These are phyloP conservation scores for Pinus tabuliformis DNA, from an alignment of 75 land plant genomes.

Conservation along the genomic window DNA sequence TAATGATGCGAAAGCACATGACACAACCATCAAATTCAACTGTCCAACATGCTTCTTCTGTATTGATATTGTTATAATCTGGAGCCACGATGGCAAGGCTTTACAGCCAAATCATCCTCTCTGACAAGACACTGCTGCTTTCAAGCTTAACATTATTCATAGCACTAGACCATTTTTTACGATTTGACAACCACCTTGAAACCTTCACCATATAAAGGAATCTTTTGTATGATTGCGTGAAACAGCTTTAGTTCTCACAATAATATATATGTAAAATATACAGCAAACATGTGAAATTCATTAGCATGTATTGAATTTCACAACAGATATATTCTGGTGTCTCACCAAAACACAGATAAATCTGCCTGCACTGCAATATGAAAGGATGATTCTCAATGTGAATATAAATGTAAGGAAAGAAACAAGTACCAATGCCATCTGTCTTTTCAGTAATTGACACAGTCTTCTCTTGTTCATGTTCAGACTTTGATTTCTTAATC, in stretches of 20 bases:
- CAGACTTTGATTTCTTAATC: constrained; percentile 3
- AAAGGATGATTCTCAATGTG: not conserved
- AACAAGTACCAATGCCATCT: constrained; percentile 7
- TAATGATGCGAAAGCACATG: not conserved
- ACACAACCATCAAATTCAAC: not conserved
- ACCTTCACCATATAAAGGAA: not conserved
- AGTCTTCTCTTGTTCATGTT: constrained; percentile 2
- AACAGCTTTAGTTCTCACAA: not conserved
- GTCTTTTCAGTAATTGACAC: not conserved
- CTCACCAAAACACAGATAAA: not conserved
- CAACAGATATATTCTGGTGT: not conserved
- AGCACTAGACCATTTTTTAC: not conserved
- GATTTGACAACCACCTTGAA: not conserved
- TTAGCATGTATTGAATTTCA: not conserved
- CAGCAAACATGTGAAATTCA: not conserved
- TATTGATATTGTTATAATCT: not conserved
- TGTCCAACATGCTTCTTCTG: not conserved
- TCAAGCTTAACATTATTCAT: constrained; percentile 4
- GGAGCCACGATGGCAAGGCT: not conserved
- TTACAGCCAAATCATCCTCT: not conserved
- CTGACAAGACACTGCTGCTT: not conserved
- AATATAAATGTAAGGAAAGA: not conserved
- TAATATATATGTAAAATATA: not conserved
- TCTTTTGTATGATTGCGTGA: not conserved
- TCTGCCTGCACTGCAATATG: not conserved